A percentile compares a stretch with the other conserved stretches of the same genome.
Evolutionary conservation across 1,139 yeast genomes (phyloP).

Genomic region (Sugiyamaella neomexicana): DNA sequence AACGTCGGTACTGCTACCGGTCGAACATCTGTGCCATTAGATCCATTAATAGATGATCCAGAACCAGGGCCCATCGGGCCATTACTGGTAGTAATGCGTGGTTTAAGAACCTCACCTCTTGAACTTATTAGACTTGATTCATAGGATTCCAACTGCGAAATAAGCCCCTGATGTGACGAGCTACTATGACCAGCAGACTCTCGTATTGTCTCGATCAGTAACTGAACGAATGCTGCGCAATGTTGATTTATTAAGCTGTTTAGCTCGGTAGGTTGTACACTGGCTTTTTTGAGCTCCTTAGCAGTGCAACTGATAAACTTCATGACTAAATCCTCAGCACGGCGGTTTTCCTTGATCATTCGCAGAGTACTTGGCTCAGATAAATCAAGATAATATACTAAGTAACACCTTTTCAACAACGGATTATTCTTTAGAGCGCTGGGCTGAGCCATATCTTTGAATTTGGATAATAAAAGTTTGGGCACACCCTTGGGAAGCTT

Average conservation of each 20-base stretch:
- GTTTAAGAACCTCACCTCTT: constrained; percentile 39
- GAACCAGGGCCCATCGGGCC: neutral
- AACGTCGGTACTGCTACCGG: constrained; percentile 31
- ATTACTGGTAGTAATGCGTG: constrained; percentile 15
- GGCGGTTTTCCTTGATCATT: constrained; percentile 43
- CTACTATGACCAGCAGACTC: constrained; percentile 36
- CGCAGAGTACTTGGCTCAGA: constrained; percentile 54
- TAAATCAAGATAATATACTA: constrained; percentile 63
- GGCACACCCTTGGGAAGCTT: constrained; percentile 52
- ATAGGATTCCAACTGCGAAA: constrained; percentile 38
- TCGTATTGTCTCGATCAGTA: constrained; percentile 51
- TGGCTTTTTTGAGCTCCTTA: constrained; percentile 59
- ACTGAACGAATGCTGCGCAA: constrained; percentile 56
- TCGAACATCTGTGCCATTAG: neutral
- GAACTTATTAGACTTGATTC: constrained; percentile 38
- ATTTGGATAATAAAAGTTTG: constrained; percentile 49
- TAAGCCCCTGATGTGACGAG: constrained; percentile 29
- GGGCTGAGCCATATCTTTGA: constrained; percentile 51
- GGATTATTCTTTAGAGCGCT: constrained; percentile 43
- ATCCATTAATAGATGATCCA: neutral
- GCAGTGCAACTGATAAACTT: constrained; percentile 64
- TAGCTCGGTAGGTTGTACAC: constrained; percentile 46
- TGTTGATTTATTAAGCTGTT: constrained; percentile 55
- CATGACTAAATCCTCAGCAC: constrained; percentile 65
- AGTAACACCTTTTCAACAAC: constrained; percentile 48